Conservation (phyloP, 352 stramenopile genomes). For the Phytophthora fragariae region DNA sequence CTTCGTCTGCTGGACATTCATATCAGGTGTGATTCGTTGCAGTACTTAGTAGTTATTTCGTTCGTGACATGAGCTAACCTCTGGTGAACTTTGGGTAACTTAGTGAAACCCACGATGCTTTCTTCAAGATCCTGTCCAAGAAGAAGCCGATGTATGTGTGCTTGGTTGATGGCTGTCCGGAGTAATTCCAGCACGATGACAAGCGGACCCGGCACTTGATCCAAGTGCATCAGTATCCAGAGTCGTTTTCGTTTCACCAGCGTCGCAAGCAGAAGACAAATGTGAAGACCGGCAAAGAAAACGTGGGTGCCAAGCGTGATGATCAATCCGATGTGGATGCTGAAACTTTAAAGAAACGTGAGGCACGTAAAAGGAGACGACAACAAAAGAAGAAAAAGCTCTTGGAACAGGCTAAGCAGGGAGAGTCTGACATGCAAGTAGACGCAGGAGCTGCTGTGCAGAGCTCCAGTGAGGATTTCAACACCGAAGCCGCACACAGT, state of each 20-base stretch:
- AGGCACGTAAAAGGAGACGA: slow-evolving; percentile 41
- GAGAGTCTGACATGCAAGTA: slow-evolving; percentile 34
- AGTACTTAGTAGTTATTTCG: too few species aligned
- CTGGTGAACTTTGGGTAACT: neutral
- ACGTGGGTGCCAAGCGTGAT: neutral
- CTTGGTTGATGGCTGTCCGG: slow-evolving; percentile 57
- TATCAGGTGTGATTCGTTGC: slow-evolving; percentile 38
- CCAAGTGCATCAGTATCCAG: slow-evolving; percentile 52
- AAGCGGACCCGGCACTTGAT: slow-evolving; percentile 58
- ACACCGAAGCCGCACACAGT: neutral
- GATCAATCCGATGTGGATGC: slow-evolving; percentile 17
- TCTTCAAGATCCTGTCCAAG: slow-evolving; percentile 69
- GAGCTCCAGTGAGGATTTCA: neutral
- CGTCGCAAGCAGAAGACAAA: slow-evolving; percentile 21
- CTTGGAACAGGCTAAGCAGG: slow-evolving; percentile 4
- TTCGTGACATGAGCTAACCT: too few species aligned
- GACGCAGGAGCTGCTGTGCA: slow-evolving; percentile 14
- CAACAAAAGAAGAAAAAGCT: slow-evolving; percentile 43
- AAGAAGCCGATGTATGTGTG: slow-evolving; percentile 69
- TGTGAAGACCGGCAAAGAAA: slow-evolving; percentile 6
- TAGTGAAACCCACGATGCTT: slow-evolving; percentile 73
- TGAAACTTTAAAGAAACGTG: slow-evolving; percentile 38
- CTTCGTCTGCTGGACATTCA: slow-evolving; percentile 63
- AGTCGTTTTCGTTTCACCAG: slow-evolving; percentile 52
- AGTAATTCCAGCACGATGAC: slow-evolving; percentile 57